Conservation (phyloP, 2,329 filamentous ascomycete genomes). For the Sporothrix curviconia region DNA sequence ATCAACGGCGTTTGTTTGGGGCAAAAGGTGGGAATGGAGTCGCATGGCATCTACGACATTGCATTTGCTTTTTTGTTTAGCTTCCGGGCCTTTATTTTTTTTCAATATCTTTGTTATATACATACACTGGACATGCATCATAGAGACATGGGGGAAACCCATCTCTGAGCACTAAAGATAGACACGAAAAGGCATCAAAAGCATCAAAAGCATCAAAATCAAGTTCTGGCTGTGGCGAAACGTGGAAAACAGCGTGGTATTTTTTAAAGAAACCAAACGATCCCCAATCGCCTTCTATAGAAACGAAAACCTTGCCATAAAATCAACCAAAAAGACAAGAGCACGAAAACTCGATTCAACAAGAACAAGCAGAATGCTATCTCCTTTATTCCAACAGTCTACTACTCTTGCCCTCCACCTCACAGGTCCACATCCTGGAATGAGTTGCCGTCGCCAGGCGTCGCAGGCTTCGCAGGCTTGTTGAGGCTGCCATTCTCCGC, state of each 20-base stretch:
- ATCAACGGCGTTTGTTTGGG: background rate
- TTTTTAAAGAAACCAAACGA: background rate
- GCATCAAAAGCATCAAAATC: background rate
- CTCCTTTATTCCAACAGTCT: too few species aligned
- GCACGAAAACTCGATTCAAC: background rate
- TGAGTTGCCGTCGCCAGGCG: constrained; percentile 49
- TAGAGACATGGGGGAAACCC: too few species aligned
- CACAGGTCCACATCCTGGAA: constrained; percentile 60
- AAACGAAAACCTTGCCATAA: background rate
- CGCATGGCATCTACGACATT: background rate
- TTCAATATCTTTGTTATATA: too few species aligned
- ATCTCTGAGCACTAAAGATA: too few species aligned
- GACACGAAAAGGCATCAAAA: background rate
- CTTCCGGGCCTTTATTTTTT: too few species aligned
- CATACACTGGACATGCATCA: too few species aligned
- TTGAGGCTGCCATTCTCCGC: constrained; percentile 17
- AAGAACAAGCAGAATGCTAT: background rate
- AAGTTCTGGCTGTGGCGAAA: too few species aligned
- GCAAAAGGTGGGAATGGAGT: background rate
- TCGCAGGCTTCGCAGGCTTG: constrained; percentile 27
- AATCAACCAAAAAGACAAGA: background rate
- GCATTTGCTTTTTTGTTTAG: background rate
- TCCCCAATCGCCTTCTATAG: background rate
- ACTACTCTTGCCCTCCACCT: too few species aligned
- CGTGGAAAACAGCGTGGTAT: background rate